phyloP scores from a whole-genome alignment of 1,284 basidiomycete species.

The Puccinia polysora region DNA sequence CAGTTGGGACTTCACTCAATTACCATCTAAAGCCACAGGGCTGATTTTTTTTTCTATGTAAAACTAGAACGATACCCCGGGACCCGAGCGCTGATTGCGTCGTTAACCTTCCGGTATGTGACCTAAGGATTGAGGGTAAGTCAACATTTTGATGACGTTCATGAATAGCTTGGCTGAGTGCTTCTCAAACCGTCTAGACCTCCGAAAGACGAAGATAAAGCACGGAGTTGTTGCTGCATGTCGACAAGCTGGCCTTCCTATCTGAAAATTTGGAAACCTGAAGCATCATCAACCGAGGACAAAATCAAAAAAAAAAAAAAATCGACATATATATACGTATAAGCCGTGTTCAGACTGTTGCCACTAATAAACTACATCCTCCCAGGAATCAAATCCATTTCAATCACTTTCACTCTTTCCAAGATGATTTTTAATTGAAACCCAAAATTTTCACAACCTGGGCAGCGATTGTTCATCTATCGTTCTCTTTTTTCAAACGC shows the following conservation, averaged over 20 bases:
- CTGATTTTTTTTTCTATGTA: background rate
- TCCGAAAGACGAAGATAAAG: conserved; percentile 2
- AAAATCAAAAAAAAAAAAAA: no score
- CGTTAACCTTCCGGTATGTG: conserved; percentile 40
- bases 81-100: conserved; percentile 37
- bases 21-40: background rate
- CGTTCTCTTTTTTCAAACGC: no score
- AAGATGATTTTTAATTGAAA: no score
- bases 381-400: no score
- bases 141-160: background rate
- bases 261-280: no score
- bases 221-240: conserved; percentile 30
- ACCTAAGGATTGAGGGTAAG: conserved; percentile 21
- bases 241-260: conserved; percentile 28
- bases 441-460: no score
- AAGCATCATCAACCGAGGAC: no score
- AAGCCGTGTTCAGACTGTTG: no score
- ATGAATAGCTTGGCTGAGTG: background rate
- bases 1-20: background rate
- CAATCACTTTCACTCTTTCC: no score
- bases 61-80: conserved; percentile 15
- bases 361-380: no score
- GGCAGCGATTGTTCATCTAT: no score
- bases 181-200: background rate
- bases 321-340: no score